A percentile compares a stretch with the other conserved stretches of the same genome.
phyloP scores from a whole-genome alignment of 2,329 filamentous ascomycete species.

The Elsinoe arachidis region DNA sequence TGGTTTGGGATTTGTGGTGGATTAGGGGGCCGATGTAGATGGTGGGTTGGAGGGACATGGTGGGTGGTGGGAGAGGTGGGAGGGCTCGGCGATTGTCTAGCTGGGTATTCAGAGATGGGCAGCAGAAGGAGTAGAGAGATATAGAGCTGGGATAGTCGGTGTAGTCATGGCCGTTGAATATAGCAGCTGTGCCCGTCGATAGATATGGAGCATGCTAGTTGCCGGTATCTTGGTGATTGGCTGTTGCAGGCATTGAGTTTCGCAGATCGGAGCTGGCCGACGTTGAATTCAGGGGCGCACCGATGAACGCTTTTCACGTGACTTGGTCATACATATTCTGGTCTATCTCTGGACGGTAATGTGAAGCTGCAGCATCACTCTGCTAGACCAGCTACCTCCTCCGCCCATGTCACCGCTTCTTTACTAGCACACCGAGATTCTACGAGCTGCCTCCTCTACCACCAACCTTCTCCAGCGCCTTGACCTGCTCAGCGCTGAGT shows the following conservation, averaged over 20 bases:
- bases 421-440: no score
- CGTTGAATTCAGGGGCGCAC: neutral
- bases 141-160: neutral
- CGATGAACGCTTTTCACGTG: neutral
- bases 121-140: neutral
- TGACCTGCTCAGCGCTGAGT: constrained; percentile 39
- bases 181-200: neutral
- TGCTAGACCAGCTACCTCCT: constrained; percentile 26
- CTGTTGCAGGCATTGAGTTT: neutral
- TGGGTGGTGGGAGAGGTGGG: neutral
- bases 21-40: constrained; percentile 56
- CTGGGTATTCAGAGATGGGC: neutral
- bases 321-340: neutral
- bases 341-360: no score
- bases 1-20: constrained; percentile 41
- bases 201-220: neutral
- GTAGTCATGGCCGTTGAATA: no score
- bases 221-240: neutral
- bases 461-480: constrained; percentile 44
- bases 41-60: constrained; percentile 20
- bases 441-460: constrained; percentile 37
- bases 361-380: neutral
- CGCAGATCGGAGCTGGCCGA: constrained; percentile 13
- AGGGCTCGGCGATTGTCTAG: neutral
- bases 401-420: constrained; percentile 29